Evolutionary conservation across 192 early-diverging fungal species (phyloP), one percentile per base, ranked within the genome.

Genomic region (Podila epicladia): DNA sequence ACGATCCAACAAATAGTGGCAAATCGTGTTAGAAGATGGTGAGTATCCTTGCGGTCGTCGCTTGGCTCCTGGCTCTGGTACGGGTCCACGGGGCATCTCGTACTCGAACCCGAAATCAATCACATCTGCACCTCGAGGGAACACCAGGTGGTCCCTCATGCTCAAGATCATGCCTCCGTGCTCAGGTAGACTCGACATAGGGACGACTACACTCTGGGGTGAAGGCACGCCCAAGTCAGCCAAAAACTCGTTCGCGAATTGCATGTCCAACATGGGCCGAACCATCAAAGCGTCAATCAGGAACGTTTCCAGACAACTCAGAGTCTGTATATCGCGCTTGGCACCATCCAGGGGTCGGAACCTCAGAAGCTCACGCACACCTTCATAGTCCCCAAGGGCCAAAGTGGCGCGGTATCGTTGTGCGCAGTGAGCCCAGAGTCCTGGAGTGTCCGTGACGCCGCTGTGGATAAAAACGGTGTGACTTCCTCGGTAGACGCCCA

Each of bases 101-200:
- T 80, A 80, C n/a, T 80, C 76, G 57, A 80, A 80, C 50, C 76
- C 76, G 65, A 85, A 82, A 58, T 74, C 74, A 58, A 74, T 77
- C 48, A 82, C 68, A 59, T 85, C 84, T 0, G 80, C 67, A 13
- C 84, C 84, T 33, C 72, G 55, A 9, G 80, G 78, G 63, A 85
- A 88, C 2, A 93, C 63, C 57, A 89, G 82, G 24, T 71, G 45
- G 73, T 94, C 92, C n/a, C 91, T 86, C 74, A 93, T 88, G 51
- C 89, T 86, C 67, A 94, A 72, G 32, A 94, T 85, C 82, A 91
- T 91, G 11, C 93, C 92, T 58, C 93, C 93, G 57, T 94, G 89
- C 82, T 94, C 93, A 2, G 92, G 86, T 51, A 94, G 73, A 35
- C 89, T 92, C 29, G 85, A 86, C 69, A 94, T 84, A 12, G 93